phyloP scores from a whole-genome alignment of 2,329 filamentous ascomycete genomes.

The Apiospora rasikravindrae region DNA sequence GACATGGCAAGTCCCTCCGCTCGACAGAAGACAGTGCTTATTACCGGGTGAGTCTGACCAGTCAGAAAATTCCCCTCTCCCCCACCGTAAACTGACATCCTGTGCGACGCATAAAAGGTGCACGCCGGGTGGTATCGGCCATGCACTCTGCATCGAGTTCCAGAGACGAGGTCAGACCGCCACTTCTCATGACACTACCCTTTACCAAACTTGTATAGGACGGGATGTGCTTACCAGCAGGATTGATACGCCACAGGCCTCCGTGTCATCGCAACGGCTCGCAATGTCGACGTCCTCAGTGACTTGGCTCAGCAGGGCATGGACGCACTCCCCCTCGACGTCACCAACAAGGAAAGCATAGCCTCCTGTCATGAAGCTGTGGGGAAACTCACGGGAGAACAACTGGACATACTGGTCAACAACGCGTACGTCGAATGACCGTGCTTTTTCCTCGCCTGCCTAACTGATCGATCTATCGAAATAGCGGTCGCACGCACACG shows the following conservation, averaged over 20 bases:
- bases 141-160: slow-evolving; percentile 59
- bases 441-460: background rate
- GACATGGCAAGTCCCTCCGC: background rate
- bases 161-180: slow-evolving; percentile 50
- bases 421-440: slow-evolving; percentile 54
- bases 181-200: background rate
- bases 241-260: slow-evolving; percentile 42
- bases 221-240: background rate
- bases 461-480: slow-evolving; percentile 24
- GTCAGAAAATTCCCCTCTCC: no score
- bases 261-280: slow-evolving; percentile 63
- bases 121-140: slow-evolving; percentile 63
- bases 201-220: background rate
- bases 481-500: slow-evolving; percentile 54
- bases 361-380: slow-evolving; percentile 54
- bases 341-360: slow-evolving; percentile 59
- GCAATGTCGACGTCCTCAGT: slow-evolving; percentile 52
- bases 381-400: slow-evolving; percentile 53
- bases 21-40: slow-evolving; percentile 20
- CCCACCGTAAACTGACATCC: background rate
- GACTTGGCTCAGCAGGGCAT: slow-evolving; percentile 54
- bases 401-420: slow-evolving; percentile 64
- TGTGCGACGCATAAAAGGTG: slow-evolving; percentile 41
- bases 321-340: slow-evolving; percentile 57
- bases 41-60: slow-evolving; percentile 19